phyloP scores from a whole-genome alignment of 495 filamentous ascomycete genomes.

The Achaetomiella virescens region DNA sequence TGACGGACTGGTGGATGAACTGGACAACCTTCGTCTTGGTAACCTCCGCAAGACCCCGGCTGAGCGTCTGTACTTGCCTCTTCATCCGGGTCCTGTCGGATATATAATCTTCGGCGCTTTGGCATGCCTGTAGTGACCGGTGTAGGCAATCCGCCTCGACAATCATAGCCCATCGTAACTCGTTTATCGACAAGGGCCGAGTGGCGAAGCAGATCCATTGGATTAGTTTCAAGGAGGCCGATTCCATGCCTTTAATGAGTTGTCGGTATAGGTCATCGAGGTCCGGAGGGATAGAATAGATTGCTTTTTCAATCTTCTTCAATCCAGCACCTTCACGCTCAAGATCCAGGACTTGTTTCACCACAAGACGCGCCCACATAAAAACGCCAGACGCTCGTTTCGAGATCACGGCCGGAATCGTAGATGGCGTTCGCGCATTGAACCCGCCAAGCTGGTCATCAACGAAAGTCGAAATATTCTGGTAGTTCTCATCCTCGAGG shows the following conservation, averaged over 20 bases:
- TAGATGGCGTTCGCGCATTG: constrained; percentile 1
- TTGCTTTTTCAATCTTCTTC: constrained; percentile 10
- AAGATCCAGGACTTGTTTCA: constrained; percentile 16
- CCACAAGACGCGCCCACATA: constrained; percentile 31
- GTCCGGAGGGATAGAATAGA: constrained; percentile 19
- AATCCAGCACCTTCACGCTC: constrained; percentile 11
- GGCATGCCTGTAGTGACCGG: constrained; percentile 16
- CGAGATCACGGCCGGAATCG: constrained; percentile 22
- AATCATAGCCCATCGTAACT: constrained; percentile 30
- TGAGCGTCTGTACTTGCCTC: constrained; percentile 25
- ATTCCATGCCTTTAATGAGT: constrained; percentile 17
- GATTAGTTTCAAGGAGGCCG: constrained; percentile 21
- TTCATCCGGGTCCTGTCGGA: constrained; percentile 19
- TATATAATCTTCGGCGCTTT: constrained; percentile 7
- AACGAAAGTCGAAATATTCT: constrained; percentile 30
- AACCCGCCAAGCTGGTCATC: constrained; percentile 3
- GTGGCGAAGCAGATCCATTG: constrained; percentile 32
- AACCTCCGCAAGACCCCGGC: constrained; percentile 33
- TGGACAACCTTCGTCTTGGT: constrained; percentile 24
- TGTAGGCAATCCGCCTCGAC: constrained; percentile 19
- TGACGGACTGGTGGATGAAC: constrained; percentile 39
- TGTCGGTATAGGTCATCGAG: constrained; percentile 27
- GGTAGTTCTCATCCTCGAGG: constrained; percentile 24
- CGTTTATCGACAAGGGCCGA: constrained; percentile 20
- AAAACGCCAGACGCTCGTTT: constrained; percentile 28